A percentile compares a stretch with the other conserved stretches of the same genome.
These are phyloP conservation scores for Ascoidea tarda DNA, from an alignment of 805 yeast genomes.

Conservation along the genomic window DNA sequence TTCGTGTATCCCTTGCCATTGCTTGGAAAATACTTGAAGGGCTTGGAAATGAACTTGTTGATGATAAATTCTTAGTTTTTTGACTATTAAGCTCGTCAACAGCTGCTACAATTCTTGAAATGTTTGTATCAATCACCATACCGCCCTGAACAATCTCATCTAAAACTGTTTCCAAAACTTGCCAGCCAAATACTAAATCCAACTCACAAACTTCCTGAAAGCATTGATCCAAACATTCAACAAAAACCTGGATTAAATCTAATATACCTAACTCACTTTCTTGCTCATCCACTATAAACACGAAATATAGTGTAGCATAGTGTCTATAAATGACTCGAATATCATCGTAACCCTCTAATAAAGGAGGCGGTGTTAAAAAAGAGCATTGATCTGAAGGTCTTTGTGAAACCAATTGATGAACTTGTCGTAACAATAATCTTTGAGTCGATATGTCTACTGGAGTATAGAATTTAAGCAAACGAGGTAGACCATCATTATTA, in stretches of 20 bases:
- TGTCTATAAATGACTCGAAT: constrained; percentile 86
- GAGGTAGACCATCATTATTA: constrained; percentile 81
- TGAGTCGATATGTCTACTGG: constrained; percentile 77
- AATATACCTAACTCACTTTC: constrained; percentile 89
- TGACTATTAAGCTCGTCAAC: constrained; percentile 54
- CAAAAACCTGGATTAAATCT: constrained; percentile 92
- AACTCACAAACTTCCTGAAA: constrained; percentile 90
- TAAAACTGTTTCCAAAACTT: constrained; percentile 78
- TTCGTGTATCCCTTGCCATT: not conserved
- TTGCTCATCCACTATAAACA: constrained; percentile 89
- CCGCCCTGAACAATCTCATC: constrained; percentile 96
- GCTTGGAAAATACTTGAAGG: not conserved
- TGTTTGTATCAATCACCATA: constrained; percentile 91
- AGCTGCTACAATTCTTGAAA: constrained; percentile 62
- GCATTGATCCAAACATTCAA: constrained; percentile 85
- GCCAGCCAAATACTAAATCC: constrained; percentile 98
- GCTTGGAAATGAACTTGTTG: not conserved
- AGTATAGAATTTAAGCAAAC: constrained; percentile 83
- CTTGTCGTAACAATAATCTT: constrained; percentile 65
- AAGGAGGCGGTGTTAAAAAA: constrained; percentile 79
- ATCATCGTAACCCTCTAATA: constrained; percentile 46
- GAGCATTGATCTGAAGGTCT: constrained; percentile 73
- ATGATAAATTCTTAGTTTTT: not conserved
- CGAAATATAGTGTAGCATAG: constrained; percentile 92
- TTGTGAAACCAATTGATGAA: constrained; percentile 58